Base-by-base conservation (phyloP, 2,329 filamentous ascomycete genomes). In the Basipetospora chlamydospora region DNA sequence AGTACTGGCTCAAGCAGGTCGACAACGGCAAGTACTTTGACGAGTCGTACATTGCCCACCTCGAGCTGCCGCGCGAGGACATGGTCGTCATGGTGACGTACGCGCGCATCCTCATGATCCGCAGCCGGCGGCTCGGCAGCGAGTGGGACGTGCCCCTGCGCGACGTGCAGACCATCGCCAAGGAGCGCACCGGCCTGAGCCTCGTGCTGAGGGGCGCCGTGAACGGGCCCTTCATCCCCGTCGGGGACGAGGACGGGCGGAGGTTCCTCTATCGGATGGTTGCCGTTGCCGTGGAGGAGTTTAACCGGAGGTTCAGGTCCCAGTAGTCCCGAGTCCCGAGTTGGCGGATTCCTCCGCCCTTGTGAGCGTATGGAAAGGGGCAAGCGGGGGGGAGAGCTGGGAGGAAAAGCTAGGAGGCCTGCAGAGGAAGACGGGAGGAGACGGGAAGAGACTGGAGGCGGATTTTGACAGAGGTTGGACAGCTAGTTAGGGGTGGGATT, bases 1-100 rank as follows among this genome's bases (percentile, higher is more conserved):
- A 98, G 56, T 95, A 85, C 64, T 98, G 90, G 92, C 77, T 98
- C 44, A 98, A 98, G 67, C 93, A 94, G 41, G 77, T 93, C 9
- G 90, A 98, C 59, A 90, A 95, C 45, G 90, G 90, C 42, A 90
- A 87, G 56, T 96, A 88, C 66, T 98, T 98, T 70, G 80, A 93
- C 59, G 90, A 98, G 58, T 73, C 85, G 53, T 98, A 98, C 61
- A 90, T 98, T 55, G 92, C 87, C 4, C 92, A 98, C 53, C 67
- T 98, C 4, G 88, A 98, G 58, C 71, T 98, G 18, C 82, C 85
- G 9, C 76, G 78, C 42, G 84, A 90, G 54, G 87, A 92, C 53
- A 81, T 86, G 66, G 77, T 88, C 39, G 80, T 87, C 33, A 84
- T 96, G 73, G 70, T 98, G 42, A 95, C 83, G 8, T 90, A 82